These are phyloP conservation scores for Samsoniella hepiali DNA, from an alignment of 2,329 filamentous ascomycete species.

Conservation along the genomic window DNA sequence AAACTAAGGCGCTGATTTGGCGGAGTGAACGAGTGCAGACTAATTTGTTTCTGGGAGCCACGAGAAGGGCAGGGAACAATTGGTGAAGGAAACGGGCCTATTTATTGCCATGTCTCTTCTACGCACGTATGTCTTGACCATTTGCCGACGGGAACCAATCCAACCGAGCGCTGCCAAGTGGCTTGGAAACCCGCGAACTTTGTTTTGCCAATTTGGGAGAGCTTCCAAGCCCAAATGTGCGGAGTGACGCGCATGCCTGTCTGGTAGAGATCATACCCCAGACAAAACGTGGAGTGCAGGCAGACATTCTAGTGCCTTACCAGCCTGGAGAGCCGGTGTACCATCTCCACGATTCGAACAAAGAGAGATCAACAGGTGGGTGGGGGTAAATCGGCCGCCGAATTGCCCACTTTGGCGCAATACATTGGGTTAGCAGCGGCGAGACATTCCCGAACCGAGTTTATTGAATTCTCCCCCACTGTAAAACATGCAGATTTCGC, in stretches of 20 bases:
- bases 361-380: too few relatives aligned
- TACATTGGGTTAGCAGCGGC: too few relatives aligned
- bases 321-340: too few relatives aligned
- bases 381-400: too few relatives aligned
- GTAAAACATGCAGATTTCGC: too few relatives aligned
- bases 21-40: background rate
- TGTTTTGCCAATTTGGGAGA: background rate
- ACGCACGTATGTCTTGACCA: background rate
- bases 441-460: too few relatives aligned
- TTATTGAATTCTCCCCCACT: too few relatives aligned
- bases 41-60: background rate
- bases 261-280: background rate
- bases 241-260: background rate
- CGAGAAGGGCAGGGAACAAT: background rate
- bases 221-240: background rate
- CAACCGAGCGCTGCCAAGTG: background rate
- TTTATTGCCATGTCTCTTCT: background rate
- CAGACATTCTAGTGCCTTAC: too few relatives aligned
- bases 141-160: background rate
- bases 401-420: too few relatives aligned
- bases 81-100: background rate
- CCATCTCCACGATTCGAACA: too few relatives aligned
- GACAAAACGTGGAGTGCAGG: background rate
- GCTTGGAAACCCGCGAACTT: background rate
- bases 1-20: too few relatives aligned